Base-by-base conservation (phyloP, 176 grass and related monocot genomes). In the Cocos nucifera region DNA sequence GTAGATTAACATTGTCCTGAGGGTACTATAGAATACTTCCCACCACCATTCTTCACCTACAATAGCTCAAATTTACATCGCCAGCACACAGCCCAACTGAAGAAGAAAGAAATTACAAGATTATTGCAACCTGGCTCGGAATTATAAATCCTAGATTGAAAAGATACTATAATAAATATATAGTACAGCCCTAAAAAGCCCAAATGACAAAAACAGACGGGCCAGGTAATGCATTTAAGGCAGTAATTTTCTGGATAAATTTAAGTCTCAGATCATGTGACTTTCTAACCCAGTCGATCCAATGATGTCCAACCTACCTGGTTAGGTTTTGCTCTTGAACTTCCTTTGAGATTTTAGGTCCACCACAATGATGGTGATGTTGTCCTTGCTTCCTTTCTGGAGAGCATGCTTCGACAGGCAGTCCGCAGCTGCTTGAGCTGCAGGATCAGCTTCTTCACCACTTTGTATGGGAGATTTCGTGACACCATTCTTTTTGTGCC, bases 291-390 rank as follows among this genome's bases (percentile, higher is more conserved):
- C 58, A 60, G 58, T 27, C 5, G 28, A 30, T 60, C 58, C 30
- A 30, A 60, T 28, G 15, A 58, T 14, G 24, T 26, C 15, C 21
- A 17, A 60, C 25, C 25, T 60, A 60, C 58, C 58, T 22, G 53
- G 17, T 59, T 82, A 88, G 22, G 74, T 56, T 74, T 69, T 82
- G 72, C 25, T 88, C 73, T 79, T 95, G 49, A 62, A 12, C 77
- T 95, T 95, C 69, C 83, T 89, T 73, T 84, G 79, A 0, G 58
- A 69, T 84, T 83, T 95, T 71, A 95, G 77, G 65, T 95, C 86
- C 2, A 89, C 76, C 22, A 95, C 86, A 44, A 89, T 83, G 12
- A 86, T 86, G 16, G 82, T 83, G 64, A 95, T 78, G 8, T 95
- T 89, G 66, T 95, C 90, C 70, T 84, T 81, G 17, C 77, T 95